Percentiles rank a stretch among this genome's conserved stretches.
phyloP scores from a whole-genome alignment of 805 yeast genomes.

The Metahyphopichia silvanorum region DNA sequence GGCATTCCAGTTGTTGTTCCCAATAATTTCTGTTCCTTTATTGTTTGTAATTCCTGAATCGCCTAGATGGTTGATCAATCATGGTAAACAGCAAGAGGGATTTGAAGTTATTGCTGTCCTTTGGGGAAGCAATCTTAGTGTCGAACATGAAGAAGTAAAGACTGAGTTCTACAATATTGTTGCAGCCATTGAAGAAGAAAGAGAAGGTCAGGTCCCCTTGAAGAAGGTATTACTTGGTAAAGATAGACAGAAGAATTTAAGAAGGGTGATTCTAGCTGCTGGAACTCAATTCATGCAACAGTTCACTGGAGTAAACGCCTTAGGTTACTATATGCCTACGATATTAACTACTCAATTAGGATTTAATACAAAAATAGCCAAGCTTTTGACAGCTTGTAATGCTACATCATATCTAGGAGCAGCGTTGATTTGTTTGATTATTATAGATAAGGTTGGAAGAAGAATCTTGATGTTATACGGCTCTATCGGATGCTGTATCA shows the following conservation, averaged over 20 bases:
- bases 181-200: slow-evolving; percentile 31
- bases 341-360: slow-evolving; percentile 47
- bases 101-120: slow-evolving; percentile 37
- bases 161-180: slow-evolving; percentile 24
- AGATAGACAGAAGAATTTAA: slow-evolving; percentile 59
- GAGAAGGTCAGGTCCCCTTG: slow-evolving; percentile 45
- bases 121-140: slow-evolving; percentile 32
- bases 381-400: slow-evolving; percentile 49
- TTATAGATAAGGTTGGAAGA: slow-evolving; percentile 42
- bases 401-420: slow-evolving; percentile 11
- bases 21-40: slow-evolving; percentile 30
- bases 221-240: slow-evolving; percentile 47
- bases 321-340: slow-evolving; percentile 62
- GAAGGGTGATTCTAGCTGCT: slow-evolving; percentile 59
- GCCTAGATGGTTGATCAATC: slow-evolving; percentile 31
- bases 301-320: slow-evolving; percentile 69
- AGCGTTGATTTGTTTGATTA: slow-evolving; percentile 44
- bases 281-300: slow-evolving; percentile 70
- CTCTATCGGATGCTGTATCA: slow-evolving; percentile 38
- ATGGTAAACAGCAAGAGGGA: slow-evolving; percentile 26
- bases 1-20: slow-evolving; percentile 60
- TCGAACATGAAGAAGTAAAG: slow-evolving; percentile 16
- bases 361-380: slow-evolving; percentile 48
- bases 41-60: slow-evolving; percentile 30
- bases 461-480: slow-evolving; percentile 44